Evolutionary conservation across 306 rosid genomes (phyloP).

Genomic region (Psophocarpus tetragonolobus): DNA sequence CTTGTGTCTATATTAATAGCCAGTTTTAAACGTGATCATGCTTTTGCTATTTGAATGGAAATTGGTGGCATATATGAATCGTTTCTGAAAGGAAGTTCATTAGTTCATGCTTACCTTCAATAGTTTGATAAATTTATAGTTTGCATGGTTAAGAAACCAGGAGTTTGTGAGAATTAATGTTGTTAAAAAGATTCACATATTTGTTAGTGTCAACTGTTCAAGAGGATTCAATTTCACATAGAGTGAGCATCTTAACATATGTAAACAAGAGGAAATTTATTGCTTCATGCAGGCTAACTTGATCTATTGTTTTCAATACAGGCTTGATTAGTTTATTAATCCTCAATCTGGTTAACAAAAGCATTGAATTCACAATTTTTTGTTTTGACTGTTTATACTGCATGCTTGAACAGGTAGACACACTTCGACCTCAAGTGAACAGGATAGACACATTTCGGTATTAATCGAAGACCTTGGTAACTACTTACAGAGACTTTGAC

Average conservation of each 20-base stretch:
- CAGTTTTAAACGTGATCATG: no score
- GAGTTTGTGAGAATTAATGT: neutral
- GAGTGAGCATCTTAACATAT: no score
- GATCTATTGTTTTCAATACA: neutral
- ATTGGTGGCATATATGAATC: neutral
- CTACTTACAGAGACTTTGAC: no score
- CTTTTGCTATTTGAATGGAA: neutral
- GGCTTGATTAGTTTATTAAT: neutral
- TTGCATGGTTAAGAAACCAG: neutral
- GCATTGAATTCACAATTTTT: neutral
- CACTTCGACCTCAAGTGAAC: no score
- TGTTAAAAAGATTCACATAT: neutral
- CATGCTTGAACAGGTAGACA: no score
- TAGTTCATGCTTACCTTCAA: neutral
- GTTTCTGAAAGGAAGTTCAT: neutral
- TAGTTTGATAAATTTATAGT: neutral
- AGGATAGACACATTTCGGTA: no score
- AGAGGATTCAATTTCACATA: neutral
- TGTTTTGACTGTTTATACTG: neutral
- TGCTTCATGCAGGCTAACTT: neutral
- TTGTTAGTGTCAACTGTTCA: neutral
- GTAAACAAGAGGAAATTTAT: neutral
- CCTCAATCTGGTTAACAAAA: no score
- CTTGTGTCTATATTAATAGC: neutral
- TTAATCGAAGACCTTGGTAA: no score